Percentiles rank a stretch among this genome's conserved stretches.
phyloP scores from a whole-genome alignment of 768 basidiomycete genomes.

The Gyrodon lividus region DNA sequence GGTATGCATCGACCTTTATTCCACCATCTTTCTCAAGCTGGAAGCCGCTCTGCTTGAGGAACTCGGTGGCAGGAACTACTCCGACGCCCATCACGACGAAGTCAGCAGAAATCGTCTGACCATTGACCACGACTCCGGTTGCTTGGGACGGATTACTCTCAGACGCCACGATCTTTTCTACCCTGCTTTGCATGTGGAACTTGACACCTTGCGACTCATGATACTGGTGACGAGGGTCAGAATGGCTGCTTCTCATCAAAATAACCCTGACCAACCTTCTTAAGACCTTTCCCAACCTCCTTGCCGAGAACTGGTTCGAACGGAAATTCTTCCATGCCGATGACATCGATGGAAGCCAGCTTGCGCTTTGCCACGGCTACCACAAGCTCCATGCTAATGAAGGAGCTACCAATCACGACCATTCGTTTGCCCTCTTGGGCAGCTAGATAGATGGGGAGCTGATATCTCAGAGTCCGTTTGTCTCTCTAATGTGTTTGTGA shows the following conservation, averaged over 20 bases:
- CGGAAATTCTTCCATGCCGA: conserved; percentile 80
- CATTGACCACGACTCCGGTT: conserved; percentile 64
- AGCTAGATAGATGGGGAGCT: conserved; percentile 33
- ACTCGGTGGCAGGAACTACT: conserved; percentile 78
- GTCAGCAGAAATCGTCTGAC: conserved; percentile 65
- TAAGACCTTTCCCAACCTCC: conserved; percentile 72
- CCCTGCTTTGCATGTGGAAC: conserved; percentile 75
- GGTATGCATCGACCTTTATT: conserved; percentile 71
- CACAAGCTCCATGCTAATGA: conserved; percentile 93
- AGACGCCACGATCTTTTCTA: conserved; percentile 64
- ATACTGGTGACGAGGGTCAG: conserved; percentile 42
- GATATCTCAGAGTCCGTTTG: no score
- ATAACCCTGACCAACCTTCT: conserved; percentile 51
- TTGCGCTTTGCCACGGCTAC: conserved; percentile 69
- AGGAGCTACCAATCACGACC: conserved; percentile 85
- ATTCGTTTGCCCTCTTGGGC: conserved; percentile 71
- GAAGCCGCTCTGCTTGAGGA: conserved; percentile 69
- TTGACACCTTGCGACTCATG: conserved; percentile 81
- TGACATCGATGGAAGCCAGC: conserved; percentile 77
- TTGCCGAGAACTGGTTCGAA: conserved; percentile 82
- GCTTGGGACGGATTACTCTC: conserved; percentile 54
- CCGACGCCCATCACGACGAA: conserved; percentile 86
- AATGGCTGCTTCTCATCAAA: not conserved
- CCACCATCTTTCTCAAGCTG: conserved; percentile 74
- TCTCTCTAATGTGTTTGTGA: no score